Evolutionary conservation across 2,329 filamentous ascomycete species (phyloP).

Genomic region (Onygenales sp.): DNA sequence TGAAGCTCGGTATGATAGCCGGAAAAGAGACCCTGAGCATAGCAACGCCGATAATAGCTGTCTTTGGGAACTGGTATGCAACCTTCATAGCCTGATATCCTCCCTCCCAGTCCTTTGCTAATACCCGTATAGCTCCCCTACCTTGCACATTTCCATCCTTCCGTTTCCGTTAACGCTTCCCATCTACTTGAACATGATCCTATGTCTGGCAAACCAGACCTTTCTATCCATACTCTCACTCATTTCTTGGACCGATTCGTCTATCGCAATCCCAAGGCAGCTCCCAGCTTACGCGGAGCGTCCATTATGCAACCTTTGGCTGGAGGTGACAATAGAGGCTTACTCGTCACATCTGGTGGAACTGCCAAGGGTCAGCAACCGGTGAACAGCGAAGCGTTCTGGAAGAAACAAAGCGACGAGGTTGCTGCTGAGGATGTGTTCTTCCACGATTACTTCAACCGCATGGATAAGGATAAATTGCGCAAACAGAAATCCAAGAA

Average conservation of each 20-base stretch:
- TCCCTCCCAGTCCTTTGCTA: neutral
- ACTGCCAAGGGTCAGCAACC: constrained; percentile 51
- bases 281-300: constrained; percentile 57
- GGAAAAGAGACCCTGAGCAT: constrained; percentile 84
- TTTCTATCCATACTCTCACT: constrained; percentile 81
- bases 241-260: constrained; percentile 97
- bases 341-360: constrained; percentile 52
- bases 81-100: constrained; percentile 16
- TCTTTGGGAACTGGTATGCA: constrained; percentile 75
- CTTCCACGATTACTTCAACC: constrained; percentile 94
- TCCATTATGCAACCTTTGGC: constrained; percentile 96
- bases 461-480: constrained; percentile 54
- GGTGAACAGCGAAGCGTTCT: constrained; percentile 83
- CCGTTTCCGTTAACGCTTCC: constrained; percentile 73
- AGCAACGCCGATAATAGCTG: constrained; percentile 89
- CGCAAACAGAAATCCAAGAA: constrained; percentile 50
- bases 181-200: constrained; percentile 60
- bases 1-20: constrained; percentile 60
- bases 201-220: constrained; percentile 78
- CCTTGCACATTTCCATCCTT: constrained; percentile 80
- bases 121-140: constrained; percentile 46
- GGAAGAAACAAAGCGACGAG: constrained; percentile 79
- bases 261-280: constrained; percentile 80
- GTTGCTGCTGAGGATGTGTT: constrained; percentile 89
- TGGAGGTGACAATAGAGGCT: constrained; percentile 49